phyloP scores from a whole-genome alignment of 768 basidiomycete species.

The Lactarius trivialis region DNA sequence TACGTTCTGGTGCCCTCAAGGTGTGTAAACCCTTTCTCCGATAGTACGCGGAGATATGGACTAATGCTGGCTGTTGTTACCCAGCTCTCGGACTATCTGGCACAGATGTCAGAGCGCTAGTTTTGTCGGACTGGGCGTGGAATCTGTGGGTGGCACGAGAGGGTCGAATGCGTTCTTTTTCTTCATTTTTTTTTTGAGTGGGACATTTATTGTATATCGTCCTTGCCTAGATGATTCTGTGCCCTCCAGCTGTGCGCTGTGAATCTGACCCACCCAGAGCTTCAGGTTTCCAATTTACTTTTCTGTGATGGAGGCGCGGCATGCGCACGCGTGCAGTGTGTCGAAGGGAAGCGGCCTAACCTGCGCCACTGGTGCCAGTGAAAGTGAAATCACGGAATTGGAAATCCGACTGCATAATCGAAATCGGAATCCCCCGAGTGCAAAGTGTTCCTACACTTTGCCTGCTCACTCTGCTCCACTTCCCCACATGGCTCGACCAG shows the following conservation, averaged over 20 bases:
- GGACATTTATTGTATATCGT: background rate
- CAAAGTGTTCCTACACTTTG: background rate
- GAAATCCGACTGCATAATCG: background rate
- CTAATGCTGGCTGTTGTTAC: constrained; percentile 8
- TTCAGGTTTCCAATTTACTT: background rate
- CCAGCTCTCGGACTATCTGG: constrained; percentile 45
- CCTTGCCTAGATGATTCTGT: background rate
- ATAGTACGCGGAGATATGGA: background rate
- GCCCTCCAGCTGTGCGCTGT: background rate
- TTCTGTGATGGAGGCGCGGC: background rate
- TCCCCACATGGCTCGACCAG: background rate
- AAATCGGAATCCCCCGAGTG: background rate
- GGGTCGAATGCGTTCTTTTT: background rate
- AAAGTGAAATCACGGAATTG: no score
- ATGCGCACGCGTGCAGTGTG: background rate
- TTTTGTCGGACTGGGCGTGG: background rate
- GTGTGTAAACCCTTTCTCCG: constrained; percentile 34
- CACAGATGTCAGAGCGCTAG: constrained; percentile 36
- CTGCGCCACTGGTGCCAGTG: background rate
- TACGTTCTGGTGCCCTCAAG: constrained; percentile 77
- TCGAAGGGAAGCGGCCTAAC: background rate
- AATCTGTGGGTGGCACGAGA: background rate
- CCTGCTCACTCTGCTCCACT: no score
- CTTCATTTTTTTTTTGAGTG: background rate
- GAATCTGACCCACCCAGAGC: background rate